Percentiles rank a stretch among this genome's conserved stretches.
Evolutionary conservation across 1,284 basidiomycete species (phyloP).

Genomic region (Ganoderma lucidum): DNA sequence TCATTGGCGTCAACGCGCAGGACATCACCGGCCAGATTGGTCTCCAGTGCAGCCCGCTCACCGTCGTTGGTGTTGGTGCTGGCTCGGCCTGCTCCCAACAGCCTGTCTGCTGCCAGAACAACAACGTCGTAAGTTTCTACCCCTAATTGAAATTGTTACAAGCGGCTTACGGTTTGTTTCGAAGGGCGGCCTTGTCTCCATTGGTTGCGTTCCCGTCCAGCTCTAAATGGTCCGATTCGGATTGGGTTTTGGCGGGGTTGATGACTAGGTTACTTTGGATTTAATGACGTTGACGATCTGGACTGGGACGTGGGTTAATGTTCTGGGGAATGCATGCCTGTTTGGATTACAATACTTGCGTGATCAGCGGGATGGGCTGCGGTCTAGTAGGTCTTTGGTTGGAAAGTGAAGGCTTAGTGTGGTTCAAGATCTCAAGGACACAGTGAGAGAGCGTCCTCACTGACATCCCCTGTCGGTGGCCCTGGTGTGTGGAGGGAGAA

Average conservation of each 20-base stretch:
- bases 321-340: slow-evolving; percentile 1
- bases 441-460: too few species aligned
- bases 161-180: background rate
- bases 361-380: background rate
- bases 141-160: background rate
- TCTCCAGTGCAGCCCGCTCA: slow-evolving; percentile 29
- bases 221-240: slow-evolving; percentile 16
- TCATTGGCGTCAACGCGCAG: slow-evolving; percentile 27
- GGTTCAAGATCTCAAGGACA: too few species aligned
- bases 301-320: slow-evolving; percentile 19
- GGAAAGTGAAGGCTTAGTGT: too few species aligned
- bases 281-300: background rate
- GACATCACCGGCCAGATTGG: slow-evolving; percentile 24
- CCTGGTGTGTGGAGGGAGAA: too few species aligned
- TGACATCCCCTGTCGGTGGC: too few species aligned
- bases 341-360: slow-evolving; percentile 2
- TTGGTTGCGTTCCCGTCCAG: slow-evolving; percentile 33
- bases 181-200: slow-evolving; percentile 33
- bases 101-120: slow-evolving; percentile 37
- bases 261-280: slow-evolving; percentile 9
- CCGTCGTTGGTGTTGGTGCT: slow-evolving; percentile 28
- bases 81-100: slow-evolving; percentile 22
- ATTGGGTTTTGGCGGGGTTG: background rate
- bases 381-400: too few species aligned
- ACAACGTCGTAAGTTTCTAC: slow-evolving; percentile 30